These are phyloP conservation scores for Mollisia scopiformis DNA, from an alignment of 2,329 filamentous ascomycete species.

Conservation along the genomic window DNA sequence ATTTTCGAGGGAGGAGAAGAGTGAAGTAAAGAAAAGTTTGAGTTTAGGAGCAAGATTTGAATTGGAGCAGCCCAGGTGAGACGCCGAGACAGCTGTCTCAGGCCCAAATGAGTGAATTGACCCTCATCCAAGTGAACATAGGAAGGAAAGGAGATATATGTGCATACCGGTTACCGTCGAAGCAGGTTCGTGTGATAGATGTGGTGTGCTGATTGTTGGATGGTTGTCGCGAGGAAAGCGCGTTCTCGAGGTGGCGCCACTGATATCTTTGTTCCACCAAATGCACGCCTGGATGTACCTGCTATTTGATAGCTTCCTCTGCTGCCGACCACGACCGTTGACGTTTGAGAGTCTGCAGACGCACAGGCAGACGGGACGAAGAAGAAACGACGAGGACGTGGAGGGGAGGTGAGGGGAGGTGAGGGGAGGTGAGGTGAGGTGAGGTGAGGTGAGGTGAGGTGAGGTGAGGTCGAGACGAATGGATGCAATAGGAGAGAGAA, in stretches of 20 bases:
- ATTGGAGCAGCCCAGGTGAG: not conserved
- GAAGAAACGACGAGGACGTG: no score
- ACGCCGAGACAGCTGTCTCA: slow-evolving; percentile 11
- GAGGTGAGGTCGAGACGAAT: not conserved
- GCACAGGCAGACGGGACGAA: not conserved
- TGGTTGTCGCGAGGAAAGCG: slow-evolving; percentile 14
- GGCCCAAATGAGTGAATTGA: slow-evolving; percentile 16
- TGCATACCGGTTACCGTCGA: slow-evolving; percentile 17
- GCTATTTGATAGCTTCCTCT: not conserved
- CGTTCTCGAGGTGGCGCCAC: slow-evolving; percentile 14
- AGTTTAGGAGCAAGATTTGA: not conserved
- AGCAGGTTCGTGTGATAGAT: slow-evolving; percentile 1
- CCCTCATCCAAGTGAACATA: slow-evolving; percentile 3
- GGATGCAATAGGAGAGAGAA: not conserved
- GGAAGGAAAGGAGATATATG: slow-evolving; percentile 8
- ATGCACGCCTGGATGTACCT: not conserved
- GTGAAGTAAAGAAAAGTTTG: slow-evolving; percentile 5
- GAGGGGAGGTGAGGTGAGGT: not conserved
- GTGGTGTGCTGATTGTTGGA: not conserved
- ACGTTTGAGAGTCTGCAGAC: slow-evolving; percentile 1
- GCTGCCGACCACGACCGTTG: not conserved
- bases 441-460: not conserved
- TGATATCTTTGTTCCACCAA: not conserved
- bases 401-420: not conserved
- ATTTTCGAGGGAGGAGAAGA: not conserved